Conservation (phyloP, 768 basidiomycete genomes). For the Lyophyllum semitale region DNA sequence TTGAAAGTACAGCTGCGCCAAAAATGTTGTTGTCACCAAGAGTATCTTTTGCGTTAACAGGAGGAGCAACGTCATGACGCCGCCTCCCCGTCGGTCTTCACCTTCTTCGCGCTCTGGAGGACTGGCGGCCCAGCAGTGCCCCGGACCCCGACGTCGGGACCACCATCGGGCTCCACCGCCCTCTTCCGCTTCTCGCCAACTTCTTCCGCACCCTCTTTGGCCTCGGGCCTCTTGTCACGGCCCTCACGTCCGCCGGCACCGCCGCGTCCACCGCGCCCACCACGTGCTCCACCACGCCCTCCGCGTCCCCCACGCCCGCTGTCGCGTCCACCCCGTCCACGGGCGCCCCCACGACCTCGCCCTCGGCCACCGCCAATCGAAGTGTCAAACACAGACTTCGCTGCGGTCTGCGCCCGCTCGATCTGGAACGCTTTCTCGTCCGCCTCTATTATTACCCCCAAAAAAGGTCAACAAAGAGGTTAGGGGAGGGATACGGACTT, state of each 20-base stretch:
- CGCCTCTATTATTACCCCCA: slow-evolving; percentile 49
- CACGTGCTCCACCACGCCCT: slow-evolving; percentile 44
- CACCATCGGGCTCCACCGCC: slow-evolving; percentile 77
- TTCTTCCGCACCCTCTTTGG: slow-evolving; percentile 44
- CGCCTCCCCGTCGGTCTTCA: slow-evolving; percentile 38
- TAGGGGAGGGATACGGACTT: slow-evolving; percentile 15
- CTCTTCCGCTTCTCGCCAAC: slow-evolving; percentile 78
- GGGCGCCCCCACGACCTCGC: slow-evolving; percentile 19
- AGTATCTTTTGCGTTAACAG: neutral
- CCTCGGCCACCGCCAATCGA: slow-evolving; percentile 18
- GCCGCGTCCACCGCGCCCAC: slow-evolving; percentile 36
- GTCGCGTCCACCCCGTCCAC: slow-evolving; percentile 31
- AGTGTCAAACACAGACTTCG: slow-evolving; percentile 45
- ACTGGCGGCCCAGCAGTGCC: slow-evolving; percentile 62
- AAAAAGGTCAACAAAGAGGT: slow-evolving; percentile 1
- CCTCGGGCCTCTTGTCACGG: slow-evolving; percentile 36
- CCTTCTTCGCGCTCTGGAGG: slow-evolving; percentile 45
- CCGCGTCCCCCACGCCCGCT: slow-evolving; percentile 33
- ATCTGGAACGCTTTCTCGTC: slow-evolving; percentile 74
- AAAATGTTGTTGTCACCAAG: neutral
- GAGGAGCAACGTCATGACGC: slow-evolving; percentile 15
- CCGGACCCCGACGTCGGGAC: slow-evolving; percentile 64
- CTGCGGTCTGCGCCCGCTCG: slow-evolving; percentile 72
- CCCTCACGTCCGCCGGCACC: slow-evolving; percentile 44
- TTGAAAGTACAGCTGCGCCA: neutral